Evolutionary conservation across 1,139 yeast genomes (phyloP).

Genomic region (Yamadazyma dendronema): DNA sequence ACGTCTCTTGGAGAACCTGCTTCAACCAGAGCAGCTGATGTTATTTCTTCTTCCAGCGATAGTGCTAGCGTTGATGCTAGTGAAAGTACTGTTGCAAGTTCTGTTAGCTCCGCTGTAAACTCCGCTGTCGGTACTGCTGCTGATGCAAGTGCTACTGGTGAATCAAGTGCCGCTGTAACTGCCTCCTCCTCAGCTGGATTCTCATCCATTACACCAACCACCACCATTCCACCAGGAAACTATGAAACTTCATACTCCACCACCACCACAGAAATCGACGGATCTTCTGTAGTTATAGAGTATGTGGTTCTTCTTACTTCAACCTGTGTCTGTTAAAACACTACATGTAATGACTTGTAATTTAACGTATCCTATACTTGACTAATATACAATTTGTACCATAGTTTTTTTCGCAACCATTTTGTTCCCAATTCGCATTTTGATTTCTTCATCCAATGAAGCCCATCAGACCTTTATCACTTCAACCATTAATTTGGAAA

Average conservation of each 20-base stretch:
- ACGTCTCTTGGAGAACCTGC: not conserved
- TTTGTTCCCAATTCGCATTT: too few species aligned
- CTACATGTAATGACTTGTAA: not conserved
- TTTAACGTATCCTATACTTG: not conserved
- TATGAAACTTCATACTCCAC: constrained; percentile 28
- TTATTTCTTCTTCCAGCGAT: constrained; percentile 1
- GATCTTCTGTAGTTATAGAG: constrained; percentile 30
- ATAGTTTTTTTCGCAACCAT: not conserved
- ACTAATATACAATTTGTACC: too few species aligned
- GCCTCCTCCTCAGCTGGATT: too few species aligned
- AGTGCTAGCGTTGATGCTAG: constrained; percentile 7
- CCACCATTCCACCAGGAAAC: constrained; percentile 21
- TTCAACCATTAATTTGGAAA: constrained; percentile 4
- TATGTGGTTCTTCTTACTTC: constrained; percentile 32
- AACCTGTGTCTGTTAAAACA: constrained; percentile 17
- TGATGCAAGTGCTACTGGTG: constrained; percentile 2
- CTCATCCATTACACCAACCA: constrained; percentile 6
- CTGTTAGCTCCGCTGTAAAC: constrained; percentile 3
- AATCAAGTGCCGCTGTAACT: not conserved
- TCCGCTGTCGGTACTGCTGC: constrained; percentile 5
- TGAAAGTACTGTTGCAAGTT: constrained; percentile 7
- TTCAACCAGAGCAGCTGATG: constrained; percentile 2
- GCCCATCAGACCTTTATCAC: too few species aligned
- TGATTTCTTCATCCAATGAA: too few species aligned
- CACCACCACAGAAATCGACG: constrained; percentile 23